Evolutionary conservation across 768 basidiomycete genomes (phyloP).

Genomic region (Mycena galopus): DNA sequence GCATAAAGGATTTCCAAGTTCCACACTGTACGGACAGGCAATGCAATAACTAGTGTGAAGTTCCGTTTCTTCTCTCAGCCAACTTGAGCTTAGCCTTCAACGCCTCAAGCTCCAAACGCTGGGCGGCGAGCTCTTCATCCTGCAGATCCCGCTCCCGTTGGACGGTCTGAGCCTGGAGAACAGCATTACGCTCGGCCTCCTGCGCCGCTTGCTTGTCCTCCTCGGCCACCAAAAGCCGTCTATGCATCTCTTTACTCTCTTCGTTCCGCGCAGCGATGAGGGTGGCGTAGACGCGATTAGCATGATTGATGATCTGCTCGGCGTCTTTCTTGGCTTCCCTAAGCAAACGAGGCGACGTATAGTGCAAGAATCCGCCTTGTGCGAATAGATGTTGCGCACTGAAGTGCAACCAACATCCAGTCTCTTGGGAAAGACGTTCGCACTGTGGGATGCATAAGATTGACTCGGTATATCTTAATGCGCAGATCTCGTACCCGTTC

Average conservation of each 20-base stretch:
- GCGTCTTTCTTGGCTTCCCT: constrained; percentile 1
- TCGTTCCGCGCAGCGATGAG: background rate
- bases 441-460: background rate
- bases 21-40: no score
- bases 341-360: background rate
- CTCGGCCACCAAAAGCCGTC: background rate
- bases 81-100: background rate
- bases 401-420: constrained; percentile 14
- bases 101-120: background rate
- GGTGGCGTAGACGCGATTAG: background rate
- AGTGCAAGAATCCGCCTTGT: background rate
- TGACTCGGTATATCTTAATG: background rate
- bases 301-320: background rate
- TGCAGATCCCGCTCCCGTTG: background rate
- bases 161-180: background rate
- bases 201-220: background rate
- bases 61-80: background rate
- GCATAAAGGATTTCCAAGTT: no score
- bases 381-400: constrained; percentile 5
- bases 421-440: background rate
- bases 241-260: constrained; percentile 8
- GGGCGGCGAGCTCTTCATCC: background rate
- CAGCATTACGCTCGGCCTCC: background rate
- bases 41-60: background rate
- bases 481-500: background rate